Conservation (phyloP, 306 rosid genomes). For the Dicorynia guianensis region DNA sequence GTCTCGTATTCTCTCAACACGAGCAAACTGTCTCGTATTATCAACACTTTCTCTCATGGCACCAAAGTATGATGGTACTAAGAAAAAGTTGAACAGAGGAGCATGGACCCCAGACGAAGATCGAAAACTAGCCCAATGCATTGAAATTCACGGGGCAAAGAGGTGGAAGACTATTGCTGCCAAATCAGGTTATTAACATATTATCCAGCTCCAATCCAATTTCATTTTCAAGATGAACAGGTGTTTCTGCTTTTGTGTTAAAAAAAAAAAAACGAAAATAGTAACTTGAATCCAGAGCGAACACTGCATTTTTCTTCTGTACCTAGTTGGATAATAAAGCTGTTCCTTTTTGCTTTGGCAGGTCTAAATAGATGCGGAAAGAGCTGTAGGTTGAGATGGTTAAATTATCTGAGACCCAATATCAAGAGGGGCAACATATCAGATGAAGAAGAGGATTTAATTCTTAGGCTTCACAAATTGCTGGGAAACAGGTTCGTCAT, state of each 20-base stretch:
- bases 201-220: background rate
- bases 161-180: constrained; percentile 48
- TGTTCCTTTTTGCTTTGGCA: background rate
- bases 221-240: background rate
- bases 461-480: constrained; percentile 44
- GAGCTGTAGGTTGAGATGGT: constrained; percentile 61
- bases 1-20: background rate
- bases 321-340: background rate
- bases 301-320: background rate
- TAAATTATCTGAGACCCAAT: constrained; percentile 55
- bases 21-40: background rate
- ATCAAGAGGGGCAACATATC: constrained; percentile 60
- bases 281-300: background rate
- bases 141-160: constrained; percentile 50
- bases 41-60: constrained; percentile 33
- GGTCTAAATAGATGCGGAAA: constrained; percentile 50
- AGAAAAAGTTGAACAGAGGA: constrained; percentile 44
- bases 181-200: constrained; percentile 38
- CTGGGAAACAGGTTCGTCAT: constrained; percentile 42
- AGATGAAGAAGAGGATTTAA: constrained; percentile 47
- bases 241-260: too few relatives aligned
- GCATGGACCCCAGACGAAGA: constrained; percentile 55
- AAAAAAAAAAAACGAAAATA: background rate
- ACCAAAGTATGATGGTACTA: constrained; percentile 28
- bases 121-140: constrained; percentile 39